These are phyloP conservation scores for Entomortierella chlamydospora DNA, from an alignment of 192 early-diverging fungal species.

Conservation along the genomic window DNA sequence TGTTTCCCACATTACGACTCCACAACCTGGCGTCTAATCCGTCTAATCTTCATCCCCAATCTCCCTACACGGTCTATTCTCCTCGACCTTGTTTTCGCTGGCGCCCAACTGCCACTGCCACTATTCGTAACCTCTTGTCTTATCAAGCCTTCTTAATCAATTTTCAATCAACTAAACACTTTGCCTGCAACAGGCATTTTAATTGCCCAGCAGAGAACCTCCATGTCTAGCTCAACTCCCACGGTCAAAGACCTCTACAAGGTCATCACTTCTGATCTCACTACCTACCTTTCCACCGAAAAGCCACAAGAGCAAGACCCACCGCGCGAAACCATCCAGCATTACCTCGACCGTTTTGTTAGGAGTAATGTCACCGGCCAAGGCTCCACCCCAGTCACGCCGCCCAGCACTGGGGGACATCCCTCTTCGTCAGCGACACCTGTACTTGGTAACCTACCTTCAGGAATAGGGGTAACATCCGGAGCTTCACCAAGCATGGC, in stretches of 20 bases:
- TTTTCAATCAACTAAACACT: too few species aligned
- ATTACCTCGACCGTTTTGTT: constrained; percentile 44
- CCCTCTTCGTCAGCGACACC: not conserved
- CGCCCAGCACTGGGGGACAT: constrained; percentile 4
- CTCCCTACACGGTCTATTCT: too few species aligned
- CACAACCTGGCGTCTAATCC: too few species aligned
- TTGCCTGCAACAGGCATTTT: too few species aligned
- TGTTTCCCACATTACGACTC: too few species aligned
- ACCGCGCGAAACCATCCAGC: constrained; percentile 29
- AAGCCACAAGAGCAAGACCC: constrained; percentile 11
- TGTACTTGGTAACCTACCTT: not conserved
- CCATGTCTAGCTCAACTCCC: constrained; percentile 41
- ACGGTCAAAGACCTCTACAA: constrained; percentile 51
- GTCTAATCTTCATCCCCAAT: too few species aligned
- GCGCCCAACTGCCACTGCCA: too few species aligned
- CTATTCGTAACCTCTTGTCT: too few species aligned
- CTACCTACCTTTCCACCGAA: constrained; percentile 13
- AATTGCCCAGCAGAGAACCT: not conserved
- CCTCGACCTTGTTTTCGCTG: too few species aligned
- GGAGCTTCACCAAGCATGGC: not conserved
- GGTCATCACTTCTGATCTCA: constrained; percentile 34
- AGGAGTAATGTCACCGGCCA: constrained; percentile 4
- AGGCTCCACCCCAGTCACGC: not conserved
- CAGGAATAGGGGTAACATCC: not conserved
- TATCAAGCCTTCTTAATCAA: too few species aligned